Conservation (phyloP, 1,284 basidiomycete species). For the Tylopilus microsporus region DNA sequence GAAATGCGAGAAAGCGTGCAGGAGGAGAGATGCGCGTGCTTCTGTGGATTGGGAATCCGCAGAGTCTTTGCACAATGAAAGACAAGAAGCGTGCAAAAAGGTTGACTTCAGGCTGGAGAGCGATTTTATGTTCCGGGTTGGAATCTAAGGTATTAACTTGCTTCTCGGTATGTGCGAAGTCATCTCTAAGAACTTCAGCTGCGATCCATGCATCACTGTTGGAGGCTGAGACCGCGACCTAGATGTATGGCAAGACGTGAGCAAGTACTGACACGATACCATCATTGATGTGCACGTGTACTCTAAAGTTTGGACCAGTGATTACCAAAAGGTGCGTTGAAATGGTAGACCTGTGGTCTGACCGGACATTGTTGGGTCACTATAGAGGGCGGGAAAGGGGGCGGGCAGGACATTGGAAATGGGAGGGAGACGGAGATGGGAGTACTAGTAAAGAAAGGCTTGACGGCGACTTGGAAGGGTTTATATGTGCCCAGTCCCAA, state of each 20-base stretch:
- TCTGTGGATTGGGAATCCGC: too few species aligned
- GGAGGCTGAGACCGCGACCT: too few species aligned
- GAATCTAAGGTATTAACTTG: slow-evolving; percentile 14
- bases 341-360: slow-evolving; percentile 33
- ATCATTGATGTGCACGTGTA: slow-evolving; percentile 38
- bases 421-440: not conserved
- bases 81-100: slow-evolving; percentile 53
- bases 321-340: slow-evolving; percentile 63
- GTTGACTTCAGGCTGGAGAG: too few species aligned
- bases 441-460: slow-evolving; percentile 10
- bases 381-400: slow-evolving; percentile 3
- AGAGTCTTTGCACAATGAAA: slow-evolving; percentile 43
- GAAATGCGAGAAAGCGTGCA: slow-evolving; percentile 4
- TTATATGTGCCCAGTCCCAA: slow-evolving; percentile 57
- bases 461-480: slow-evolving; percentile 46
- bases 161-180: too few species aligned
- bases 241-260: too few species aligned
- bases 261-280: too few species aligned
- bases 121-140: slow-evolving; percentile 46
- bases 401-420: not conserved
- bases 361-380: slow-evolving; percentile 5
- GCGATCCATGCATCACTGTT: too few species aligned
- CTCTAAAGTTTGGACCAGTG: slow-evolving; percentile 59
- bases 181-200: too few species aligned
- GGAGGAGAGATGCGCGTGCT: too few species aligned